A percentile compares a stretch with the other conserved stretches of the same genome.
phyloP scores from a whole-genome alignment of 257 asterid species.

The Primulina tabacum region DNA sequence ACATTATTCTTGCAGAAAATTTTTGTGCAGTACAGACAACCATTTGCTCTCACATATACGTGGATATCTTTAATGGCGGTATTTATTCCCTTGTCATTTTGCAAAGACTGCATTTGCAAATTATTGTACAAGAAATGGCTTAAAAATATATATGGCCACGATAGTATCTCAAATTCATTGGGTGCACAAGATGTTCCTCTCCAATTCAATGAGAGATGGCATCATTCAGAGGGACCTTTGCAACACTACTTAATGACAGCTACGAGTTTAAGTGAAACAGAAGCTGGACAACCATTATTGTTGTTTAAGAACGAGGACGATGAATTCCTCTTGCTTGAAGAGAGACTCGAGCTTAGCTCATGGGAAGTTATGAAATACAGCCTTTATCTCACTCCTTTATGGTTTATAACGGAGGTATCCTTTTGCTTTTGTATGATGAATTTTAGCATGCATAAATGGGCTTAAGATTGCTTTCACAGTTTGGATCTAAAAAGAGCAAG shows the following conservation, averaged over 20 bases:
- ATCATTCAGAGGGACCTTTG: slow-evolving; percentile 37
- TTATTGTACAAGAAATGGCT: slow-evolving; percentile 30
- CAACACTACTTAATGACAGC: slow-evolving; percentile 39
- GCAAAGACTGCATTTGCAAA: slow-evolving; percentile 52
- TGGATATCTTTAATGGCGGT: slow-evolving; percentile 79
- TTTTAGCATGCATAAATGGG: slow-evolving; percentile 2
- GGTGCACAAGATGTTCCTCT: slow-evolving; percentile 37
- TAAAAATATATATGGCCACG: slow-evolving; percentile 24
- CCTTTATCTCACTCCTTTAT: slow-evolving; percentile 66
- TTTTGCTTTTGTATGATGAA: background rate
- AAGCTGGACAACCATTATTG: slow-evolving; percentile 44
- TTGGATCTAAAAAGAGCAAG: background rate
- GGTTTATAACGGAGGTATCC: slow-evolving; percentile 78
- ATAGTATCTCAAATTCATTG: slow-evolving; percentile 31
- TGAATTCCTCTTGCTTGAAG: slow-evolving; percentile 35
- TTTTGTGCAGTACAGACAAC: slow-evolving; percentile 67
- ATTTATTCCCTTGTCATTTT: slow-evolving; percentile 61
- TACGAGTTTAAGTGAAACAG: slow-evolving; percentile 38
- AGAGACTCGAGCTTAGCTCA: slow-evolving; percentile 32
- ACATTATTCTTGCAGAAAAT: slow-evolving; percentile 49
- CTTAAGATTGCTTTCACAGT: background rate
- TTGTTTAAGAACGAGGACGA: slow-evolving; percentile 36
- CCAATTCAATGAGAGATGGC: slow-evolving; percentile 28
- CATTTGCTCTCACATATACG: slow-evolving; percentile 69
- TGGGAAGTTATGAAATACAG: slow-evolving; percentile 45